Conservation (phyloP, 805 yeast species). For the Kurtzmaniella cleridarum region DNA sequence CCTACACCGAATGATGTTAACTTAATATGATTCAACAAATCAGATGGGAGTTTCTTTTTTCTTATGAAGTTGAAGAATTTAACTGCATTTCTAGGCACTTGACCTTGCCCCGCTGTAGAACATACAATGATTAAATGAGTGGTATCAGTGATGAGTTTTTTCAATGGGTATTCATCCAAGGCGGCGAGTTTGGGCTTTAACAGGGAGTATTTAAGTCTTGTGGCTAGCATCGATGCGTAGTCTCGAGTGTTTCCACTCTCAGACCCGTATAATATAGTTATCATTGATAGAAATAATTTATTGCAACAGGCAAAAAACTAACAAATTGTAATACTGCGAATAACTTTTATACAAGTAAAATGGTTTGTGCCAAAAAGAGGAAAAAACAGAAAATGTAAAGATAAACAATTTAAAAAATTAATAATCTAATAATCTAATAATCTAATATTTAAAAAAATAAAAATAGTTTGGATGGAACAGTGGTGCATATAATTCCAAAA, state of each 20-base stretch:
- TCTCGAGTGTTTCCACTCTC: constrained; percentile 93
- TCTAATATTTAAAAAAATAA: too few relatives aligned
- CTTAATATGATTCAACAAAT: constrained; percentile 54
- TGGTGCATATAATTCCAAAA: neutral
- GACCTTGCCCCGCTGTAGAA: constrained; percentile 96
- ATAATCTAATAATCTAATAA: too few relatives aligned
- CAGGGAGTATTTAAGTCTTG: constrained; percentile 49
- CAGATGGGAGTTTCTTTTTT: constrained; percentile 54
- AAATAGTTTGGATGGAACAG: neutral
- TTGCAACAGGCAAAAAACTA: constrained; percentile 1
- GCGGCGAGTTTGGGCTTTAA: constrained; percentile 45
- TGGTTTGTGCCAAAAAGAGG: neutral
- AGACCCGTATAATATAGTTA: constrained; percentile 77
- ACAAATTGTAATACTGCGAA: neutral
- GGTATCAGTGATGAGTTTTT: constrained; percentile 45
- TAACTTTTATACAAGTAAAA: neutral
- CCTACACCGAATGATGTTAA: constrained; percentile 87
- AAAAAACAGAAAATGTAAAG: too few relatives aligned
- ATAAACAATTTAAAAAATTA: too few relatives aligned
- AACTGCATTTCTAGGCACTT: constrained; percentile 70
- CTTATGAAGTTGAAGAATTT: constrained; percentile 73
- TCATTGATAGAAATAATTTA: constrained; percentile 6
- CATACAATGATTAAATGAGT: constrained; percentile 53
- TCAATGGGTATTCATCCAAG: constrained; percentile 57
- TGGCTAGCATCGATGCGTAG: constrained; percentile 61